Base-by-base conservation (phyloP, 2,329 filamentous ascomycete species). In the Tolypocladium album region DNA sequence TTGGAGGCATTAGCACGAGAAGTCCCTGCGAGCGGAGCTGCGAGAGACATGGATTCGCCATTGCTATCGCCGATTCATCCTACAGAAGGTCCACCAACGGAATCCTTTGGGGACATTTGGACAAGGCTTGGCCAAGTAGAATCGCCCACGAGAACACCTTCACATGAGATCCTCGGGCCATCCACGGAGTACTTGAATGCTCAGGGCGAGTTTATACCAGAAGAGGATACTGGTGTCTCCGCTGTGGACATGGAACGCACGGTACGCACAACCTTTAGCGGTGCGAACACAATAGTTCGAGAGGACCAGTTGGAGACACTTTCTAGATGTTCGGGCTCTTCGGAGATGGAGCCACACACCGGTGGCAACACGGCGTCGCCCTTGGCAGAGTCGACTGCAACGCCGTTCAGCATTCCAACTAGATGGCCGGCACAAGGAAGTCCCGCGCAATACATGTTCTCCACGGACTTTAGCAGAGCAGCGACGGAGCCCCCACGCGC, bases 121-220 rank as follows among this genome's bases (percentile, higher is more conserved):
- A 31, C 27, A 31, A 5, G 5, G 27, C 27, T 17, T 34, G 7
- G 47, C 9, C 27, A 31, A 52, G 47, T 4, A 3, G 20, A 9
- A 0, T 20, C 17, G 3, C 1, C 15, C 13, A 7, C 6, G 2
- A 9, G 15, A 4, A 7, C 4, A 12, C 7, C 47, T 5, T 4
- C 17, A 15, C 8, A 34, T 34, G 27, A 34, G 8, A 4, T 9
- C 11, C 27, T 4, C 1, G 17, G 7, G 47, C 24, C 17, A 20
- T 34, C 47, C 11, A 34, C 15, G 11, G 24, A 12, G 20, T 15
- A 34, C 15, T 34, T 34, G 17, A 7, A 52, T 7, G 15, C 47
- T 3, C 17, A 15, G 13, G 9, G 24, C 20, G 24, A 52, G 27
- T 52, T 24, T 1, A 13, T 31, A 31, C 27, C 27, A 31, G 27